Evolutionary conservation across 1,139 yeast genomes (phyloP).

Genomic region (Nakaseomyces sp.): DNA sequence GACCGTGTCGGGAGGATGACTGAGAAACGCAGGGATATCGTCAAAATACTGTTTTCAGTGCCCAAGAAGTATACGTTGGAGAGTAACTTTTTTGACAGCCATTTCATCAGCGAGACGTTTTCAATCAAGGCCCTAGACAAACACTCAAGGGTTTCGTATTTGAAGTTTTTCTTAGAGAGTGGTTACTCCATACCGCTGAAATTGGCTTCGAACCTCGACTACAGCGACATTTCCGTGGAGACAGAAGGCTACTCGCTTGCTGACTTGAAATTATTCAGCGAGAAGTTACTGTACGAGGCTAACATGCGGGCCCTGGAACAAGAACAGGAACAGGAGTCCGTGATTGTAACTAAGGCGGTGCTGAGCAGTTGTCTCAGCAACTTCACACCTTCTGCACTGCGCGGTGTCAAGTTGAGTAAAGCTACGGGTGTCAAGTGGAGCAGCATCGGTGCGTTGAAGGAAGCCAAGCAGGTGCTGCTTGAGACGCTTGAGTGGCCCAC

Average conservation of each 20-base stretch:
- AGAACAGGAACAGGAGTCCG: conserved; percentile 4
- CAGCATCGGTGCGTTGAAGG: conserved; percentile 80
- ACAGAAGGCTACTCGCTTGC: conserved; percentile 88
- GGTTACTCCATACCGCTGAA: conserved; percentile 28
- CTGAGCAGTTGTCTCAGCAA: conserved; percentile 54
- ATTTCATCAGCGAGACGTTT: conserved; percentile 57
- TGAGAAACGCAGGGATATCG: conserved; percentile 32
- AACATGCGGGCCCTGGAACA: conserved; percentile 7
- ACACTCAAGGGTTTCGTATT: conserved; percentile 44
- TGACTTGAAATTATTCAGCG: conserved; percentile 65
- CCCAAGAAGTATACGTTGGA: conserved; percentile 61
- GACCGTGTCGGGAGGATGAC: conserved; percentile 35
- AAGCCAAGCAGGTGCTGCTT: conserved; percentile 64
- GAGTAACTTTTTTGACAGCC: conserved; percentile 53
- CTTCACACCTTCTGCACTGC: conserved; percentile 69
- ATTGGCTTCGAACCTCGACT: conserved; percentile 27
- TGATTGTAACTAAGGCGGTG: conserved; percentile 26
- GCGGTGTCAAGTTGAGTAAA: conserved; percentile 82
- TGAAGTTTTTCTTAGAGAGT: conserved; percentile 40
- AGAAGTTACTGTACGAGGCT: conserved; percentile 61
- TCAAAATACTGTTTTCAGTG: conserved; percentile 37
- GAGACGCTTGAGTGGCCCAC: conserved; percentile 98
- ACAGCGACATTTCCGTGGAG: conserved; percentile 45
- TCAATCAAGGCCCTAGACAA: conserved; percentile 66
- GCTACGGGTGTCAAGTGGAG: conserved; percentile 62